These are phyloP conservation scores for Globisporangium paddicum DNA, from an alignment of 352 stramenopile genomes.

Conservation along the genomic window DNA sequence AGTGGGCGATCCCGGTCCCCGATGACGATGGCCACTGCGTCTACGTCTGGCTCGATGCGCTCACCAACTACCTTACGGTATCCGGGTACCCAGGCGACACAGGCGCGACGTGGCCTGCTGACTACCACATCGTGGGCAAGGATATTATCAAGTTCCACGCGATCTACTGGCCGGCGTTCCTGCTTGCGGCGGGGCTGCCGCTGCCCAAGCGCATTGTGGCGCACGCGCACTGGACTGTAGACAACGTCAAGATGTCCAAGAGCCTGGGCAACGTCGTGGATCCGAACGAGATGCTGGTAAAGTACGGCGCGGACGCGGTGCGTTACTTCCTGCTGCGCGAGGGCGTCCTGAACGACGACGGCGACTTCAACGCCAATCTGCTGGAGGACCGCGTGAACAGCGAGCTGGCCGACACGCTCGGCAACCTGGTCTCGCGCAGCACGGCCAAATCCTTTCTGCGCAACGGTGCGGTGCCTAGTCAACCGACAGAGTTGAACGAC, in stretches of 20 bases:
- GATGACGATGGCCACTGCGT: slow-evolving; percentile 91
- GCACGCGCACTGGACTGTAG: slow-evolving; percentile 98
- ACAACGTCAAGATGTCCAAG: slow-evolving; percentile 99
- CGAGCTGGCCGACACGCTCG: slow-evolving; percentile 89
- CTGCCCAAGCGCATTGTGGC: slow-evolving; percentile 94
- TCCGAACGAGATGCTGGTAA: slow-evolving; percentile 88
- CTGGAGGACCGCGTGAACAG: slow-evolving; percentile 96
- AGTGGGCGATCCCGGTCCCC: slow-evolving; percentile 97
- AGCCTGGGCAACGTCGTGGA: slow-evolving; percentile 98
- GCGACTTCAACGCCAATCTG: slow-evolving; percentile 81
- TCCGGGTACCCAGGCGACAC: slow-evolving; percentile 85
- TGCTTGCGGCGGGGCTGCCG: slow-evolving; percentile 90
- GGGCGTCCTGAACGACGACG: slow-evolving; percentile 94
- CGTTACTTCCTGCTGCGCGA: slow-evolving; percentile 90
- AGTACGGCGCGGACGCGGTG: slow-evolving; percentile 93
- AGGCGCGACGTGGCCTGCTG: slow-evolving; percentile 52
- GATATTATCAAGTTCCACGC: slow-evolving; percentile 99
- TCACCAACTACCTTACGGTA: slow-evolving; percentile 98
- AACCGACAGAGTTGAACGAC: slow-evolving; percentile 27
- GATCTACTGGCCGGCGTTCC: slow-evolving; percentile 98
- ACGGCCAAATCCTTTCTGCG: slow-evolving; percentile 66
- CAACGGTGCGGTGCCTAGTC: slow-evolving; percentile 38
- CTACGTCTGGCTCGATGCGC: slow-evolving; percentile 99
- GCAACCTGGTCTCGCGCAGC: slow-evolving; percentile 83
- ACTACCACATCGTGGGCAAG: slow-evolving; percentile 96